A percentile compares a stretch with the other conserved stretches of the same genome.
phyloP scores from a whole-genome alignment of 257 asterid species.

The Cynanchum wilfordii region DNA sequence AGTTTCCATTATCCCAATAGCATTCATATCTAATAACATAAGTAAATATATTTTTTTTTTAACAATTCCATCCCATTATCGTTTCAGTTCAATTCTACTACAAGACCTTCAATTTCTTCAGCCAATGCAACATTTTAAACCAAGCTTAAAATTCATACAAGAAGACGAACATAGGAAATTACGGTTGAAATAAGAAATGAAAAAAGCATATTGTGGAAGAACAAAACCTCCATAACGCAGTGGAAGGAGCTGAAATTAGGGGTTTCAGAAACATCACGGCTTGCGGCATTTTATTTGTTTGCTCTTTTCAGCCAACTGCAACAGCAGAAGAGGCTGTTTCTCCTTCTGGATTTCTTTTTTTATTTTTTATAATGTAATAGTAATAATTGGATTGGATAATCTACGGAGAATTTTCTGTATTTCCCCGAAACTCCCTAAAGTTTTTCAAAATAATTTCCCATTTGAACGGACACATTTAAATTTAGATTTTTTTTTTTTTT shows the following conservation, averaged over 20 bases:
- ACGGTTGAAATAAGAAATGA: neutral
- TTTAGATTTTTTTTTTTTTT: too few species aligned
- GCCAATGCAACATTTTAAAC: slow-evolving; percentile 2
- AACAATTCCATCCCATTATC: neutral
- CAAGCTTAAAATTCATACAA: neutral
- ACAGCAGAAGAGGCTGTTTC: neutral
- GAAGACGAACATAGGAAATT: neutral
- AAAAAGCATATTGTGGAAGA: neutral
- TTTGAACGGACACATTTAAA: neutral
- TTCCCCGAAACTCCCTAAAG: slow-evolving; percentile 1
- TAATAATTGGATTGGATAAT: neutral
- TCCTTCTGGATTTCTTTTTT: neutral
- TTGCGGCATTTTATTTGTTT: slow-evolving; percentile 42
- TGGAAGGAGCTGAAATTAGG: slow-evolving; percentile 55
- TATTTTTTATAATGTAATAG: neutral
- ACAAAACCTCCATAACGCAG: slow-evolving; percentile 52
- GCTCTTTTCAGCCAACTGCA: neutral
- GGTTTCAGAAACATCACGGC: slow-evolving; percentile 59
- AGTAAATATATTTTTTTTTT: neutral
- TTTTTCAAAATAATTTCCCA: neutral
- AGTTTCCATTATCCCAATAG: neutral
- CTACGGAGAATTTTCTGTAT: neutral
- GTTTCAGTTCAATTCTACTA: neutral
- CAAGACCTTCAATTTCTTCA: neutral
- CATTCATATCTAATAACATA: neutral